Conservation (phyloP, 768 basidiomycete genomes). For the Boletus vinaceobasis region DNA sequence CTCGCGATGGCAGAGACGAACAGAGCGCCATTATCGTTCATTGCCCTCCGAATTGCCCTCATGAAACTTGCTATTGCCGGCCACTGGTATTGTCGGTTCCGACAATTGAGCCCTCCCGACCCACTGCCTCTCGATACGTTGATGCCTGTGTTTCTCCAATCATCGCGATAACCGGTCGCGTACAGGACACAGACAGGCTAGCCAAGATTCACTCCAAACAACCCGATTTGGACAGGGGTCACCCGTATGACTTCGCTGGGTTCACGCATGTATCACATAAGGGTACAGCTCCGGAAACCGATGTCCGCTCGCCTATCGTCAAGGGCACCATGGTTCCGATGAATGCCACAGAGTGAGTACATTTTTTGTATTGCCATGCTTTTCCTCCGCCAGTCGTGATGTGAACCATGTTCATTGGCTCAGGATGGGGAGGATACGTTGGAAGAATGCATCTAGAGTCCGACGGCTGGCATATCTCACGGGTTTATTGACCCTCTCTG, state of each 20-base stretch:
- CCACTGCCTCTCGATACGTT: conserved; percentile 17
- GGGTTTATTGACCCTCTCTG: conserved; percentile 6
- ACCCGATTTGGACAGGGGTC: background rate
- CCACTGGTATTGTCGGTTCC: background rate
- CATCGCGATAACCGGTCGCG: background rate
- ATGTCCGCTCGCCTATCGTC: conserved; percentile 30
- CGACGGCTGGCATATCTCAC: conserved; percentile 4
- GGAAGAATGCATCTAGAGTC: conserved; percentile 9
- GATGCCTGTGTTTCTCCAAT: conserved; percentile 30
- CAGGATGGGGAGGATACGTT: conserved; percentile 10
- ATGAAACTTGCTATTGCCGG: conserved; percentile 11
- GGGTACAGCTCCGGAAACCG: conserved; percentile 11
- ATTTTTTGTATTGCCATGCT: background rate
- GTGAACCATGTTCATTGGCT: conserved; percentile 7
- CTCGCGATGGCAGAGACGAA: conserved; percentile 8
- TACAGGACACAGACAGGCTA: background rate
- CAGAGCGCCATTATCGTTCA: conserved; percentile 13
- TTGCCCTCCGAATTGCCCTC: conserved; percentile 20
- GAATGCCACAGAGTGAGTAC: conserved; percentile 20
- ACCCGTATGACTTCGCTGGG: conserved; percentile 5
- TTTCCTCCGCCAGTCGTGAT: conserved; percentile 7
- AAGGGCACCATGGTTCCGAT: conserved; percentile 24
- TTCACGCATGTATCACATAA: conserved; percentile 13
- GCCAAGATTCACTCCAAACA: background rate
- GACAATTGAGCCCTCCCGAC: background rate